Base-by-base conservation (phyloP, 2,329 filamentous ascomycete species). In the Eutypa lata region DNA sequence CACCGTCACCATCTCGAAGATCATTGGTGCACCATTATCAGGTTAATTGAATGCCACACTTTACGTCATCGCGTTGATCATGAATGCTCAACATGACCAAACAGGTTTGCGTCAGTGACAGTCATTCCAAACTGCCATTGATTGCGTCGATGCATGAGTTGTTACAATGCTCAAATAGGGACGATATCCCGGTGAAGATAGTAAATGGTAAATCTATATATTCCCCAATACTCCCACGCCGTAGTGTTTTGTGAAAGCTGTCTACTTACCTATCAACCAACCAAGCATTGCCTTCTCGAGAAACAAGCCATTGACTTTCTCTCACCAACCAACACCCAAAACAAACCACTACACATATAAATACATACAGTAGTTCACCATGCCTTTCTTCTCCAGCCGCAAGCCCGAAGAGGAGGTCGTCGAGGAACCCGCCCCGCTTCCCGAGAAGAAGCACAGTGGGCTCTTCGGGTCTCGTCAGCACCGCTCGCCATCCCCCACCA, bases 361-460 rank as follows among this genome's bases (percentile, higher is more conserved):
- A 18, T 7, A 46, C n/a, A n/a, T n/a, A n/a, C n/a, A 53, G 7
- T 22, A 24, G 40, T 50, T 47, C 54, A 62, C 52, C 19, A 68
- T 68, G 67, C 65, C 66, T 53, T 55, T 68, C 46, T 69, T 68
- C 57, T 65, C 61, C 47, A 65, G 59, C 60, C 65, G 63, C 52
- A 61, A 62, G 50, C 54, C 63, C 33, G 64, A 68, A 28, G 61
- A 65, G 8, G 61, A 67, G 43, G 60, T 63, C 56, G 69, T 87
- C 48, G 57, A 66, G 52, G 61, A 69, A 54, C 66, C 24, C 77
- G 84, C 64, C 81, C 82, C 1, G 63, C 81, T 55, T 76, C 82
- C 54, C 6, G 65, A 67, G 54, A 67, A 66, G 60, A 75, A 72
- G 44, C 67, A 69, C 10, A 64, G 68, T 21, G 72, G 75, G 49